Percentiles rank a stretch among this genome's conserved stretches.
These are phyloP conservation scores for Plasmodium gonderi DNA, from an alignment of 169 alveolate species.

Conservation along the genomic window DNA sequence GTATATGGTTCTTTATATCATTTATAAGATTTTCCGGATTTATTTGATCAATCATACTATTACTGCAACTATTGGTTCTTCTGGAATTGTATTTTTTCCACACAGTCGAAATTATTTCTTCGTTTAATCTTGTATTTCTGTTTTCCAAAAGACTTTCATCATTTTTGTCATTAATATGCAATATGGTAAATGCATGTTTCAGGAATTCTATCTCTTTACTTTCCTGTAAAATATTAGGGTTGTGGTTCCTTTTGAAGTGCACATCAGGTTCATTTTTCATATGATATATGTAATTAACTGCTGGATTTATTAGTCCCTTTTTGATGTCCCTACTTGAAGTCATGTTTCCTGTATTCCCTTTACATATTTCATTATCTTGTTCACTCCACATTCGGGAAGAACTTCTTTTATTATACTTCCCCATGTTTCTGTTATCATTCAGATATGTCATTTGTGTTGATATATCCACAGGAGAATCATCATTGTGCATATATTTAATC, in stretches of 20 bases:
- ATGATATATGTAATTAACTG: neutral
- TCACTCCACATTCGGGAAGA: neutral
- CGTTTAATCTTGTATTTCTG: neutral
- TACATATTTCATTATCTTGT: neutral
- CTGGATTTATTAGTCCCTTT: neutral
- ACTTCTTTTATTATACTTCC: neutral
- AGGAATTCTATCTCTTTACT: constrained; percentile 2
- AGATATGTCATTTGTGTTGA: neutral
- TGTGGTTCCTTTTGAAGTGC: neutral
- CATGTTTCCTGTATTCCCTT: neutral
- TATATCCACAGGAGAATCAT: neutral
- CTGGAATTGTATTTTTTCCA: neutral
- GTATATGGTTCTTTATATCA: constrained; percentile 1
- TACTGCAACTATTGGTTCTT: no score
- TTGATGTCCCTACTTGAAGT: neutral
- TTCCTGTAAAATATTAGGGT: neutral
- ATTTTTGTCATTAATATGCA: neutral
- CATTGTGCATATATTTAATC: neutral
- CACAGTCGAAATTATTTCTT: neutral
- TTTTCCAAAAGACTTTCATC: neutral
- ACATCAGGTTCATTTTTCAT: neutral
- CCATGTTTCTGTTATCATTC: neutral
- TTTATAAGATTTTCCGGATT: constrained; percentile 23
- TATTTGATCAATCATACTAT: neutral
- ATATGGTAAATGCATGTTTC: neutral